These are phyloP conservation scores for Plasmodium cynomolgi DNA, from an alignment of 169 alveolate genomes.

Conservation along the genomic window DNA sequence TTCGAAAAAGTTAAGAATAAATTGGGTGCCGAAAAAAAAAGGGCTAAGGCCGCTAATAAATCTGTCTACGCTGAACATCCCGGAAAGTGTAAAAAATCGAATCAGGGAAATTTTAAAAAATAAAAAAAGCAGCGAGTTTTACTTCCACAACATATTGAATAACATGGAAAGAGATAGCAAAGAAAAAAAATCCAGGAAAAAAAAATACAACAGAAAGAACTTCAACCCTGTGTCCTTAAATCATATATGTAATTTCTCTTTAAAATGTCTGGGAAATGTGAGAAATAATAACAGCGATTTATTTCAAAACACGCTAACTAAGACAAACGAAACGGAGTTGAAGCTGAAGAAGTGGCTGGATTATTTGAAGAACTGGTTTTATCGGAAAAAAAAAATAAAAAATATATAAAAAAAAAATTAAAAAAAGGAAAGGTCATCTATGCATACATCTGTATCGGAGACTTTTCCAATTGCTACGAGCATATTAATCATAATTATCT, in stretches of 20 bases:
- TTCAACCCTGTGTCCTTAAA: constrained; percentile 58
- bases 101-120: constrained; percentile 42
- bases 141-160: constrained; percentile 43
- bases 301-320: constrained; percentile 68
- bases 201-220: constrained; percentile 60
- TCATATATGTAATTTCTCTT: constrained; percentile 46
- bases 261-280: constrained; percentile 53
- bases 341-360: constrained; percentile 57
- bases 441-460: constrained; percentile 75
- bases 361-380: constrained; percentile 41
- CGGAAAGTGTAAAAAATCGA: constrained; percentile 55
- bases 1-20: constrained; percentile 63
- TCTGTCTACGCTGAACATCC: constrained; percentile 50
- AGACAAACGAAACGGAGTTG: constrained; percentile 44
- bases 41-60: constrained; percentile 70
- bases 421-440: constrained; percentile 40
- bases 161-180: constrained; percentile 54
- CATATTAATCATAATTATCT: constrained; percentile 70
- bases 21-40: constrained; percentile 74
- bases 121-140: constrained; percentile 70
- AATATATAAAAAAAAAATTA: constrained; percentile 69
- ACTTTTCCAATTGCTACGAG: constrained; percentile 67
- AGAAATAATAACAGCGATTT: constrained; percentile 31
- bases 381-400: constrained; percentile 45
- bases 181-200: constrained; percentile 16